Base-by-base conservation (phyloP, 306 rosid genomes). In the Cucurbita argyrosperma region DNA sequence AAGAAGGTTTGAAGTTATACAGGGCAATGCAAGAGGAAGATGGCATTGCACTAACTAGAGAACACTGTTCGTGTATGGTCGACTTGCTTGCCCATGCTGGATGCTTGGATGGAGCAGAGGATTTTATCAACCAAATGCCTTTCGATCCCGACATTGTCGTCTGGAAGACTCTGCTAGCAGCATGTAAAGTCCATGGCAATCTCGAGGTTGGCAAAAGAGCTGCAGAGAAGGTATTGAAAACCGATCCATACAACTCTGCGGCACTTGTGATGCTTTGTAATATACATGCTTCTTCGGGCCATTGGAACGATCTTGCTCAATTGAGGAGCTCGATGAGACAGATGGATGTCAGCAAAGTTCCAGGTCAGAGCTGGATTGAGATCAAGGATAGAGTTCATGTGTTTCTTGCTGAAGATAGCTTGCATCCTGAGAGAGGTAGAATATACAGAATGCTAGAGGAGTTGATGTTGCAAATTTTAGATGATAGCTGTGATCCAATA, bases 1-100 rank as follows among this genome's bases (percentile, higher is more conserved):
- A 85, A 74, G 88, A 91, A 83, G 97, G 92, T n/a, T 75, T 78
- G 84, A 70, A 79, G 71, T 50, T 88, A 23, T 88, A 72, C 71
- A 74, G 70, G 56, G 76, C 89, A 55, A 91, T 88, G 90, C 87
- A 83, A 83, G 46, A 39, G 26, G 89, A 91, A 79, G 80, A 80
- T 66, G 88, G 88, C 74, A 80, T 91, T 76, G 59, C 64, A 53
- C 90, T 83, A 0, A 87, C 88, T 8, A 87, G 79, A 85, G 92
- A 91, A 79, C 97, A 88, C 38, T 78, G 81, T 66, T 85, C 96
- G 60, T 91, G 97, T 83, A 87, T 88, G 84, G 90, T 91, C 37
- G 97, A 91, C 88, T 84, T 91, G 76, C 85, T 91, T 23, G 92
- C 87, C 61, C 95, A 92, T 43, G 85, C 96, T 4, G 96, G 96